Evolutionary conservation across 805 yeast species (phyloP).

Genomic region (Ogataea henricii): DNA sequence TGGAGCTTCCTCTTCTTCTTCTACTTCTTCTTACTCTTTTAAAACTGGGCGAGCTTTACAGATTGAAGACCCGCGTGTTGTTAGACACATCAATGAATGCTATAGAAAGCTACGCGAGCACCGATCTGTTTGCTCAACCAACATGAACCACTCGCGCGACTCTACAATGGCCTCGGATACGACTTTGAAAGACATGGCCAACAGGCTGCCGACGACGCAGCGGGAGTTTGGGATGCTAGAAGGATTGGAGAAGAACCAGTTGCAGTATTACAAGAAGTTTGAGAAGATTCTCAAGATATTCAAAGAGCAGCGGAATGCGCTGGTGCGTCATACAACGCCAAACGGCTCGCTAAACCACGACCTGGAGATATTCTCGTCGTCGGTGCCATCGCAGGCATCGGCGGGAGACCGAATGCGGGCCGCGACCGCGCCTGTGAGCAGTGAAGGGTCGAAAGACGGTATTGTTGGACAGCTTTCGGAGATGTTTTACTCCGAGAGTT

Average conservation of each 20-base stretch:
- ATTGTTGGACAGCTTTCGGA: constrained; percentile 20
- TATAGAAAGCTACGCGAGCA: constrained; percentile 39
- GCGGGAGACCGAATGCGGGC: not conserved
- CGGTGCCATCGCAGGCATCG: constrained; percentile 17
- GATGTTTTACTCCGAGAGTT: constrained; percentile 14
- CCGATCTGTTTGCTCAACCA: constrained; percentile 45
- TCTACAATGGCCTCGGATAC: constrained; percentile 40
- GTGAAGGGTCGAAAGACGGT: constrained; percentile 12
- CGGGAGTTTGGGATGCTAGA: constrained; percentile 45
- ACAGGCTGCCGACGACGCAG: constrained; percentile 51
- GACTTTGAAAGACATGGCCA: constrained; percentile 56
- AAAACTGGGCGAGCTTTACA: no score
- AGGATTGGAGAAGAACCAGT: constrained; percentile 37
- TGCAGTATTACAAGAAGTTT: constrained; percentile 29
- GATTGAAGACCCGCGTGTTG: constrained; percentile 26
- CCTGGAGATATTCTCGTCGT: constrained; percentile 23
- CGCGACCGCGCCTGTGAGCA: not conserved
- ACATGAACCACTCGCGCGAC: constrained; percentile 38
- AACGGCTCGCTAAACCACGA: constrained; percentile 4
- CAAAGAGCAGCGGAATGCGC: constrained; percentile 20
- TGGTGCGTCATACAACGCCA: constrained; percentile 5
- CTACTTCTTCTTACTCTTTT: no score
- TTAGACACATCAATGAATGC: constrained; percentile 33
- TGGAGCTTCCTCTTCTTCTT: not conserved
- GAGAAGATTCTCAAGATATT: constrained; percentile 27